Percentiles rank a stretch among this genome's conserved stretches.
Evolutionary conservation across 306 rosid species (phyloP).

Genomic region (Boehmeria nivea): DNA sequence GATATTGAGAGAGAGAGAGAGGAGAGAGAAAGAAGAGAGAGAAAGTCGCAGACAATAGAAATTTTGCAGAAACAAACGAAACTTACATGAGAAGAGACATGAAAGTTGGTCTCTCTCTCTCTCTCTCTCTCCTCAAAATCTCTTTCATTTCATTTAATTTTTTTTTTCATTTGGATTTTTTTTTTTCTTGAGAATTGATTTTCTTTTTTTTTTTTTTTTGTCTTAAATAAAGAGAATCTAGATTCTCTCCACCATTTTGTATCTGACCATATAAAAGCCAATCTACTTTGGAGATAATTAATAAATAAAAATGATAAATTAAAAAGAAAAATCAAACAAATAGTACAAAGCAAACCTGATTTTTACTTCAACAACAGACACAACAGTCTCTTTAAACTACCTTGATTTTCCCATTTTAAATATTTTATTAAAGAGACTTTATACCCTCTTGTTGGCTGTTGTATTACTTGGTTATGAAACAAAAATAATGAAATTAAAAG

Average conservation of each 20-base stretch:
- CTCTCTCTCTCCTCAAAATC: conserved; percentile 9
- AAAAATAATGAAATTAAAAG: too few species aligned
- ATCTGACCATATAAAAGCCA: not conserved
- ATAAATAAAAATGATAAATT: not conserved
- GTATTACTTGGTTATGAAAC: too few species aligned
- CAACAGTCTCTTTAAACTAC: conserved; percentile 26
- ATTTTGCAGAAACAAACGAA: conserved; percentile 37
- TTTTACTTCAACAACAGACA: conserved; percentile 22
- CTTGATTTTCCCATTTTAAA: conserved; percentile 34
- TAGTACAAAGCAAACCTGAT: conserved; percentile 12
- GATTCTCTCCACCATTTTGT: conserved; percentile 43
- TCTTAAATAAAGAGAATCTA: conserved; percentile 24
- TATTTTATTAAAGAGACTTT: conserved; percentile 13
- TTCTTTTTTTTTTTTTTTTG: conserved; percentile 10
- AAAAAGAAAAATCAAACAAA: conserved; percentile 16
- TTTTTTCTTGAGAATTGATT: conserved; percentile 16
- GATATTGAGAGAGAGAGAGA: conserved; percentile 47
- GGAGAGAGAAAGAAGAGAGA: conserved; percentile 21
- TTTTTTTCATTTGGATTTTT: conserved; percentile 20
- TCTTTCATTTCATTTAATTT: conserved; percentile 28
- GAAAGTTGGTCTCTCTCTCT: conserved; percentile 7
- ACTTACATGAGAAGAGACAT: conserved; percentile 57
- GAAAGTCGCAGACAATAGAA: conserved; percentile 34
- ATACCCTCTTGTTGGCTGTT: too few species aligned
- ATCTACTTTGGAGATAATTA: not conserved